phyloP scores from a whole-genome alignment of 2,329 filamentous ascomycete genomes.

The Diaporthe eres region DNA sequence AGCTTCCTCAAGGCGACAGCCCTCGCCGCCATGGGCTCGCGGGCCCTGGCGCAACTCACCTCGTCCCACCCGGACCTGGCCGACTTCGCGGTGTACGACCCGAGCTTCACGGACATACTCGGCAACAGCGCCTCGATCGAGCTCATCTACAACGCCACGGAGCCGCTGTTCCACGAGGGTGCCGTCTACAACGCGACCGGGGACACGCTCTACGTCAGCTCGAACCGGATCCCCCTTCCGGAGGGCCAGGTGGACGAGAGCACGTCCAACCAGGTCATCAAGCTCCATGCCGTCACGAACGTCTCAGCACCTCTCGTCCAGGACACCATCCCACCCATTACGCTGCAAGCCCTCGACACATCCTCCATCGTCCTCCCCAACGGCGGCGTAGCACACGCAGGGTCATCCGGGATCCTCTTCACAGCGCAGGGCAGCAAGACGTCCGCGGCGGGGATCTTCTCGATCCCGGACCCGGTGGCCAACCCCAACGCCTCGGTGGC shows the following conservation, averaged over 20 bases:
- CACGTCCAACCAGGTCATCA: slow-evolving; percentile 40
- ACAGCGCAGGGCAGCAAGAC: slow-evolving; percentile 42
- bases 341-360: slow-evolving; percentile 23
- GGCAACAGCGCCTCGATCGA: slow-evolving; percentile 38
- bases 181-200: slow-evolving; percentile 33
- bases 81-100: slow-evolving; percentile 36
- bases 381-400: slow-evolving; percentile 23
- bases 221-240: slow-evolving; percentile 40
- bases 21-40: slow-evolving; percentile 25
- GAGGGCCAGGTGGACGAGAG: slow-evolving; percentile 35
- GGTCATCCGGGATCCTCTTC: slow-evolving; percentile 31
- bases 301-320: slow-evolving; percentile 29
- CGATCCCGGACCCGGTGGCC: slow-evolving; percentile 38
- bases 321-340: slow-evolving; percentile 14
- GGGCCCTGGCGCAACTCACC: slow-evolving; percentile 16
- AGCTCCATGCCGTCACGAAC: slow-evolving; percentile 33
- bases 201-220: slow-evolving; percentile 39
- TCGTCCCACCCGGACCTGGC: slow-evolving; percentile 38
- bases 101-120: slow-evolving; percentile 34
- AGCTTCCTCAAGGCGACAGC: slow-evolving; percentile 4
- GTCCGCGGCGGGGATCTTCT: slow-evolving; percentile 32
- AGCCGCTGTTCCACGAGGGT: slow-evolving; percentile 41
- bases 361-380: slow-evolving; percentile 37
- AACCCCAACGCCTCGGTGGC: slow-evolving; percentile 44
- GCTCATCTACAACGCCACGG: slow-evolving; percentile 39